Base-by-base conservation (phyloP, 169 alveolate genomes). In the Plasmodium blacklocki region DNA sequence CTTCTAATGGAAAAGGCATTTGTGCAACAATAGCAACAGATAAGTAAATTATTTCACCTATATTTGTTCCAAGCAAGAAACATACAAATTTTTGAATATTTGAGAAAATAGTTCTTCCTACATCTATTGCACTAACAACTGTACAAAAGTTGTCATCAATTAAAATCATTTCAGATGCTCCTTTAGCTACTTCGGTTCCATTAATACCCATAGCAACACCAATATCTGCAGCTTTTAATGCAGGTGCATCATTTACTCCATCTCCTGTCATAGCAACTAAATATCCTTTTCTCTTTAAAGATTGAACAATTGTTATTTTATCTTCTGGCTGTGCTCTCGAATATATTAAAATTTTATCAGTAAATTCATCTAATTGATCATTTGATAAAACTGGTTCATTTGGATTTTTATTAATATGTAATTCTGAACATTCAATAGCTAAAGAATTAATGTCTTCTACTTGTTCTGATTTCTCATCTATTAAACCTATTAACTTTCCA, bases 241-340 rank as follows among this genome's bases (percentile, higher is more conserved):
- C 99, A 4, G 99, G 99, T 11, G 99, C 99, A 88, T 99, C 99
- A 93, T 99, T 99, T 47, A 98, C 99, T 19, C 99, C 99, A 93
- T 99, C 99, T 12, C 99, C 99, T 59, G 99, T 97, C 99, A 98
- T 97, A 14, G 99, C 99, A 14, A 97, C 98, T 62, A 97, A 93
- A 68, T 96, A 92, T 39, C 97, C 97, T 91, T 97, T 97, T 73
- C 98, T 95, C 71, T 95, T 93, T 83, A 97, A 80, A 11, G 98
- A 95, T 54, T 93, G 94, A 19, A 97, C 98, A 49, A 97, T 96
- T 70, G 96, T 96, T n/a, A 97, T 94, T 95, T 97, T 96, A 83
- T 96, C 98, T 75, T 96, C 98, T 5, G 50, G 98, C 97, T 92
- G 89, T 14, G 89, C 98, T 18, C 98, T 92, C 52, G 97, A 94